Evolutionary conservation across 164 flowering plant species (phyloP).

Genomic region (grape (Vitis vinifera)): DNA sequence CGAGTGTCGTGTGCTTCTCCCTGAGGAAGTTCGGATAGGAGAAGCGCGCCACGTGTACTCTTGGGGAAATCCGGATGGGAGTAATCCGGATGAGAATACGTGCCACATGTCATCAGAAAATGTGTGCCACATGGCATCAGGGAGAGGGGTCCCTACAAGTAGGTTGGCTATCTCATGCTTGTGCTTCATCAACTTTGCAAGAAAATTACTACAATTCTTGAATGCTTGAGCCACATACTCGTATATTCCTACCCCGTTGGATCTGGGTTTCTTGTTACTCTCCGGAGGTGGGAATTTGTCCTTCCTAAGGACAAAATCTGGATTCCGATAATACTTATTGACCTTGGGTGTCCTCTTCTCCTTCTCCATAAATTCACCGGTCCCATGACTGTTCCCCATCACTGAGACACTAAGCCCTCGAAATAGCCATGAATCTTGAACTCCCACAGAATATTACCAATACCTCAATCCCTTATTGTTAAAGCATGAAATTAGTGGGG

Average conservation of each 20-base stretch:
- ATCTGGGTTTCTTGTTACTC: constrained; percentile 35
- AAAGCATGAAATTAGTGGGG: no score
- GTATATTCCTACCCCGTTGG: constrained; percentile 26
- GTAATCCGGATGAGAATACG: no score
- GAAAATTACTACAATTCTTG: constrained; percentile 49
- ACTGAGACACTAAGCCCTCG: constrained; percentile 25
- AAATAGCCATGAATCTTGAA: constrained; percentile 6
- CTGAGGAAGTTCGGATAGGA: no score
- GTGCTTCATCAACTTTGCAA: constrained; percentile 73
- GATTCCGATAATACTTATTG: constrained; percentile 29
- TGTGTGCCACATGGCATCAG: no score
- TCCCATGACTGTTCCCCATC: constrained; percentile 23
- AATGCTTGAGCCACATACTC: constrained; percentile 30
- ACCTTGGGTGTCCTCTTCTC: constrained; percentile 41
- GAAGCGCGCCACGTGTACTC: no score
- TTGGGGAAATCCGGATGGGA: no score
- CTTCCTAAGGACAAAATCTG: constrained; percentile 33
- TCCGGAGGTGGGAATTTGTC: constrained; percentile 35
- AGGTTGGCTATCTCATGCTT: constrained; percentile 28
- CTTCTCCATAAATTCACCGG: constrained; percentile 32
- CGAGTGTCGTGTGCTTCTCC: no score
- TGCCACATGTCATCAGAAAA: no score
- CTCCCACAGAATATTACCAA: constrained; percentile 8
- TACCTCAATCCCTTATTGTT: no score
- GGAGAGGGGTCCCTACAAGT: no score